Percentiles rank a stretch among this genome's conserved stretches.
Evolutionary conservation across 306 rosid species (phyloP).

Genomic region (Pyrus pyrifolia): DNA sequence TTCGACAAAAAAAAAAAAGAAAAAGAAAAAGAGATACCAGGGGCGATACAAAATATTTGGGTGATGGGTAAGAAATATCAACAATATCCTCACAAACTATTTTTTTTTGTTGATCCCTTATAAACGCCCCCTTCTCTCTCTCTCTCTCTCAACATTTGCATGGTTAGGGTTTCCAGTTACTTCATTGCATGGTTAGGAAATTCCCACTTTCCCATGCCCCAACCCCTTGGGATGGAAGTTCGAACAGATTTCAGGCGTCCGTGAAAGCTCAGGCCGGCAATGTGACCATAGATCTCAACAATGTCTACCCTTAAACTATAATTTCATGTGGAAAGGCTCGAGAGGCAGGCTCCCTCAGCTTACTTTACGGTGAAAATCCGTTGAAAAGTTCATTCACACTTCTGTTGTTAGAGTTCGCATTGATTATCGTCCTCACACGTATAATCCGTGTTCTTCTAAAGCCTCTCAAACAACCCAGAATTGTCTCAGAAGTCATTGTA

Average conservation of each 20-base stretch:
- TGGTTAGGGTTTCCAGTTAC: slow-evolving; percentile 1
- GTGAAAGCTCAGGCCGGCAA: background rate
- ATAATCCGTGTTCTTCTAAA: slow-evolving; percentile 39
- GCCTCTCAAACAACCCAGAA: slow-evolving; percentile 65
- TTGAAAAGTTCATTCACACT: slow-evolving; percentile 26
- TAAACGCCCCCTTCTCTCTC: slow-evolving; percentile 25
- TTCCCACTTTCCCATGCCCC: slow-evolving; percentile 19
- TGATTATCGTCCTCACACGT: slow-evolving; percentile 26
- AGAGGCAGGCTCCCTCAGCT: background rate
- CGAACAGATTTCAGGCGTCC: background rate
- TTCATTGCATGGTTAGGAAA: slow-evolving; percentile 48
- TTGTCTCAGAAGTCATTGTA: slow-evolving; percentile 64
- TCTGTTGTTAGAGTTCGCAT: slow-evolving; percentile 32
- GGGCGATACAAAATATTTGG: too few relatives aligned
- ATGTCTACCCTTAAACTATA: background rate
- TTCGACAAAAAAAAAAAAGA: too few relatives aligned
- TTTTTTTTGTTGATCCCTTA: slow-evolving; percentile 22
- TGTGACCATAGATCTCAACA: background rate
- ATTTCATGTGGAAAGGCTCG: slow-evolving; percentile 2
- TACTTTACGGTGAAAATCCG: slow-evolving; percentile 44
- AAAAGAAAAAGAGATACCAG: too few relatives aligned
- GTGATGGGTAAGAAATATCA: too few relatives aligned
- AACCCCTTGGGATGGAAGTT: slow-evolving; percentile 10
- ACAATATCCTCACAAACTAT: background rate
- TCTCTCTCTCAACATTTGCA: background rate